Evolutionary conservation across 768 basidiomycete genomes (phyloP), one percentile per base, ranked within the genome.

Genomic region (Botryobasidium botryosum): DNA sequence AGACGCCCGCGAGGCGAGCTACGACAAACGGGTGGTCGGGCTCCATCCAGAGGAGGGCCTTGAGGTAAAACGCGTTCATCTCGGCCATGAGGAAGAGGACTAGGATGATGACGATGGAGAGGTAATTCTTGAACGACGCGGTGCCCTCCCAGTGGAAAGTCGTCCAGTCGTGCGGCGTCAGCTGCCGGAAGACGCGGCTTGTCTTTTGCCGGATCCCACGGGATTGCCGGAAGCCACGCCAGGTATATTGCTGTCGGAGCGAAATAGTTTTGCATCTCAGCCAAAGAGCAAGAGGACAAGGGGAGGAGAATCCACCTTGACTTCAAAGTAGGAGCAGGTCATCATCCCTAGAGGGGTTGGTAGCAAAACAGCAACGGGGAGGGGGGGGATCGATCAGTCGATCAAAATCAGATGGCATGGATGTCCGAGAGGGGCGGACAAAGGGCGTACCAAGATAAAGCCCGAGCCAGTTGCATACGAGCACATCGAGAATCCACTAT

Each of bases 311-410:
- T 65, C 48, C 52, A 80, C 82, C 69, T 86, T 87, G 46, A 88
- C 85, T 67, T 86, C 80, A 50, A 87, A 69, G 55, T 80, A 85
- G 56, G 84, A 77, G 56, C 85, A 88, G 5, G 74, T 73, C 63
- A 84, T 83, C 79, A 87, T 86, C 29, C 82, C 81, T 84, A 44
- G n/a, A n/a, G n/a, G n/a, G n/a, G n/a, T n/a, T n/a, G n/a, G n/a
- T n/a, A n/a, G n/a, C n/a, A n/a, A n/a, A n/a, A n/a, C n/a, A n/a
- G n/a, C n/a, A n/a, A n/a, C n/a, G n/a, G n/a, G n/a, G n/a, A n/a
- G n/a, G n/a, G n/a, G n/a, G n/a, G n/a, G n/a, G n/a, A n/a, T n/a
- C n/a, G n/a, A n/a, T n/a, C n/a, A n/a, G n/a, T n/a, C 21, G 23
- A 29, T 18, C 25, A 10, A 25, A 43, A 27, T 10, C 8, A 26